Evolutionary conservation across 2,329 filamentous ascomycete species (phyloP).

Genomic region (Biscogniauxia marginata): DNA sequence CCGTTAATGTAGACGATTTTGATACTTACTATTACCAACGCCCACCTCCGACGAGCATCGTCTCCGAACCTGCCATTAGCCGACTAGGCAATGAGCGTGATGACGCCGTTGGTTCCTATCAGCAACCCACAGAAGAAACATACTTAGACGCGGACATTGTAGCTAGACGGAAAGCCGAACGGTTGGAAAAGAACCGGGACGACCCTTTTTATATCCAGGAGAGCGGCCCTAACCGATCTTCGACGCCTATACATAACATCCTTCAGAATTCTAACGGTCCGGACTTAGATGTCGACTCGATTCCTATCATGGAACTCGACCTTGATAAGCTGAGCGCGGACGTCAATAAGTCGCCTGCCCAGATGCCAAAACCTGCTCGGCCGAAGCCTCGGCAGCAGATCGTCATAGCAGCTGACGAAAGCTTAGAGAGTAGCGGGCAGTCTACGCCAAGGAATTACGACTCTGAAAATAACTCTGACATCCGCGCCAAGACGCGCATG

Average conservation of each 20-base stretch:
- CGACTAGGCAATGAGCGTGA: constrained; percentile 48
- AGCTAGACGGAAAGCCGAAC: constrained; percentile 71
- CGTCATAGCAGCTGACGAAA: constrained; percentile 72
- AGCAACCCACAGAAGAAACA: constrained; percentile 60
- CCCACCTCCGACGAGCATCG: constrained; percentile 49
- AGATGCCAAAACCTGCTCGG: constrained; percentile 22
- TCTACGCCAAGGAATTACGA: constrained; percentile 53
- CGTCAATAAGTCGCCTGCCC: constrained; percentile 31
- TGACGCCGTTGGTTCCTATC: constrained; percentile 53
- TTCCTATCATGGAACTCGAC: constrained; percentile 92
- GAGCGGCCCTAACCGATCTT: constrained; percentile 53
- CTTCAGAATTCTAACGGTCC: constrained; percentile 70
- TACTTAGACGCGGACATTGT: constrained; percentile 72
- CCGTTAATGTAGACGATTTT: constrained; percentile 64
- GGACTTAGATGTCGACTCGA: constrained; percentile 86
- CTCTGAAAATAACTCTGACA: constrained; percentile 51
- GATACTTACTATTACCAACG: constrained; percentile 63
- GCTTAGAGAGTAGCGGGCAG: constrained; percentile 52
- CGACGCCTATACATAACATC: constrained; percentile 78
- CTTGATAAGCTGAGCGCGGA: constrained; percentile 55
- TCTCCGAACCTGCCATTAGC: constrained; percentile 56
- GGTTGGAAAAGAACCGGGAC: constrained; percentile 79
- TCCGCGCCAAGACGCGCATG: constrained; percentile 45
- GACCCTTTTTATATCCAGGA: constrained; percentile 90
- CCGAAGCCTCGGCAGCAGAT: constrained; percentile 57